Evolutionary conservation across 768 basidiomycete genomes (phyloP).

Genomic region (Xerocomellus intermedius): DNA sequence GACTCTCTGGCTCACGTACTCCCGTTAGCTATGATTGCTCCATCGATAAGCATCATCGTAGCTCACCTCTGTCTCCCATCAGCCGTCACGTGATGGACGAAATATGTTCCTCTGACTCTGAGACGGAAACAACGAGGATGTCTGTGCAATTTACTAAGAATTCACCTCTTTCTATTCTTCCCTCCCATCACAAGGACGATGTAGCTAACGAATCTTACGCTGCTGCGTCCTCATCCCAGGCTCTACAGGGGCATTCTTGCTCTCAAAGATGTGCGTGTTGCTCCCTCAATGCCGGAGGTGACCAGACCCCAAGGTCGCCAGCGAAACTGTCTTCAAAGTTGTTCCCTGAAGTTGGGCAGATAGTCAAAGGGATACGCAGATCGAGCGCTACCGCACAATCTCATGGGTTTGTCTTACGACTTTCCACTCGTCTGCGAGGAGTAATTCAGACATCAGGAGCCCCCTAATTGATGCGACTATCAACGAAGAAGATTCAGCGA

Average conservation of each 20-base stretch:
- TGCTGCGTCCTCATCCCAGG: neutral
- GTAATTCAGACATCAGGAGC: slow-evolving; percentile 6
- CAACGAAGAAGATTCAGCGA: neutral
- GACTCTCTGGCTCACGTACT: neutral
- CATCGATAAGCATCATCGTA: neutral
- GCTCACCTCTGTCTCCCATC: slow-evolving; percentile 20
- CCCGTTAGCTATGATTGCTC: slow-evolving; percentile 1
- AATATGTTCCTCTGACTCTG: slow-evolving; percentile 1
- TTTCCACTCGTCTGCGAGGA: neutral
- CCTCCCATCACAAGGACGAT: neutral
- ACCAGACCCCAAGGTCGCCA: neutral
- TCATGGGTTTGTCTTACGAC: slow-evolving; percentile 6
- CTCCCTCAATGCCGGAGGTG: neutral
- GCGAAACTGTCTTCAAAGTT: neutral
- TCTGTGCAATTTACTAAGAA: neutral
- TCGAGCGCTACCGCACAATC: neutral
- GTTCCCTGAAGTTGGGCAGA: neutral
- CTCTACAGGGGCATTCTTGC: neutral
- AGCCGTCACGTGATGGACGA: slow-evolving; percentile 19
- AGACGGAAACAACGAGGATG: neutral
- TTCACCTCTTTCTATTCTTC: neutral
- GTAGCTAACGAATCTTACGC: neutral
- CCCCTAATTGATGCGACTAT: neutral
- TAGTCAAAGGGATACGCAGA: neutral
- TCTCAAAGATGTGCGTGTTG: neutral